These are phyloP conservation scores for Fagopyrum tataricum DNA, from an alignment of 148 eudicot genomes.

Conservation along the genomic window DNA sequence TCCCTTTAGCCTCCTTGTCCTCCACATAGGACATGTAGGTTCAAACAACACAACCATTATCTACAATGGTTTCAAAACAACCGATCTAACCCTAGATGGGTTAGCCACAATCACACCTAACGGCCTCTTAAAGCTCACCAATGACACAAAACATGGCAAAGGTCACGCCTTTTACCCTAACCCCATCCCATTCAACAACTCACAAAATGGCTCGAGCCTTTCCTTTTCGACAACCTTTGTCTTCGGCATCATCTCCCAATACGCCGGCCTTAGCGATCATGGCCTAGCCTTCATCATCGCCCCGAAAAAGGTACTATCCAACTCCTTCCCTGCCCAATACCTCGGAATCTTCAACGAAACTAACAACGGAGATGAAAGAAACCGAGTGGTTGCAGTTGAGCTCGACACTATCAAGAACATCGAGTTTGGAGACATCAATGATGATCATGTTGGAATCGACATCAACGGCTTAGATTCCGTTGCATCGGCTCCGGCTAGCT, in stretches of 20 bases:
- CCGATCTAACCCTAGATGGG: neutral
- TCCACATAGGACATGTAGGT: neutral
- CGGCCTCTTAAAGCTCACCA: conserved; percentile 33
- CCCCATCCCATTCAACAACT: conserved; percentile 21
- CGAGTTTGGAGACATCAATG: conserved; percentile 27
- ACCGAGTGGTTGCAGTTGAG: conserved; percentile 42
- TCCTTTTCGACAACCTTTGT: neutral
- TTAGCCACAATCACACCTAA: conserved; percentile 11
- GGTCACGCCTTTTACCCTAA: conserved; percentile 38
- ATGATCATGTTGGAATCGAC: conserved; percentile 40
- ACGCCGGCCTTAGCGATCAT: neutral
- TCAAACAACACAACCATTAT: neutral
- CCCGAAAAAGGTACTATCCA: conserved; percentile 30
- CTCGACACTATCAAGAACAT: conserved; percentile 29
- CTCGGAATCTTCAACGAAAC: conserved; percentile 25
- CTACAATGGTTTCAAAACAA: conserved; percentile 3
- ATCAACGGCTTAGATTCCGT: conserved; percentile 26
- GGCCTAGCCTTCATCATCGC: neutral
- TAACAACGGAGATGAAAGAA: conserved; percentile 15
- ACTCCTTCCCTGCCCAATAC: conserved; percentile 32
- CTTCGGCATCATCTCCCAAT: neutral
- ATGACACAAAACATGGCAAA: conserved; percentile 13
- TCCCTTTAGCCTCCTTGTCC: neutral
- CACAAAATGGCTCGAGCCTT: neutral
- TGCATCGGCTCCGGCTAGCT: conserved; percentile 13